A percentile compares a stretch with the other conserved stretches of the same genome.
These are phyloP conservation scores for Lyophyllum decastes DNA, from an alignment of 768 basidiomycete genomes.

Conservation along the genomic window DNA sequence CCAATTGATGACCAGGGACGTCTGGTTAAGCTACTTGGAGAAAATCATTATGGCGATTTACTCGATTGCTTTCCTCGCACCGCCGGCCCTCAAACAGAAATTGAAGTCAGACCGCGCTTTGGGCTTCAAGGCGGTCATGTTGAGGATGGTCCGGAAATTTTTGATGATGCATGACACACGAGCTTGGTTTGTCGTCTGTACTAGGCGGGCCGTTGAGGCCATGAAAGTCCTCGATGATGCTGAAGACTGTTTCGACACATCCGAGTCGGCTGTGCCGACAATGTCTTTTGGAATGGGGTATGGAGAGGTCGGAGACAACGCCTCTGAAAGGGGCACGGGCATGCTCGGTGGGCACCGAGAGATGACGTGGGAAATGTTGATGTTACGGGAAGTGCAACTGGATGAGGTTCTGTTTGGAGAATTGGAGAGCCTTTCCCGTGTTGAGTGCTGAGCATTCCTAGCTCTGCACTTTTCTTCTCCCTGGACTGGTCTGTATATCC, in stretches of 20 bases:
- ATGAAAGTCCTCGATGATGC: constrained; percentile 79
- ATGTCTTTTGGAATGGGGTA: constrained; percentile 88
- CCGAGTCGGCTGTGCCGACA: constrained; percentile 57
- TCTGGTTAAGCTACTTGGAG: constrained; percentile 80
- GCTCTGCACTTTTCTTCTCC: not conserved
- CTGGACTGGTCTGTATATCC: constrained; percentile 14
- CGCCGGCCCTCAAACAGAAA: constrained; percentile 69
- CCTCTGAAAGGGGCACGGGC: constrained; percentile 72
- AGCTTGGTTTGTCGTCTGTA: constrained; percentile 50
- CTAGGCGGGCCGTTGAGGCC: constrained; percentile 72
- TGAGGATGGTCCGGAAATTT: constrained; percentile 71
- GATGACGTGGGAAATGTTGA: constrained; percentile 69
- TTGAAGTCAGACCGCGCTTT: constrained; percentile 68
- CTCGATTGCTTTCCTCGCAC: constrained; percentile 80
- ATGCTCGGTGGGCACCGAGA: constrained; percentile 74
- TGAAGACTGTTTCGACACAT: constrained; percentile 72
- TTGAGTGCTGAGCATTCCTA: constrained; percentile 56
- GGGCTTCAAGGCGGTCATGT: constrained; percentile 69
- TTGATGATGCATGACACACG: constrained; percentile 56
- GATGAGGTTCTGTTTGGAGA: constrained; percentile 78
- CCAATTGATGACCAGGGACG: constrained; percentile 58
- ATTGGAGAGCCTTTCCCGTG: constrained; percentile 75
- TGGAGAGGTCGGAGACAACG: constrained; percentile 67
- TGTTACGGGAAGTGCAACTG: constrained; percentile 58
- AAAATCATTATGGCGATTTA: constrained; percentile 83